These are phyloP conservation scores for Triangularia setosa DNA, from an alignment of 2,329 filamentous ascomycete species.

Conservation along the genomic window DNA sequence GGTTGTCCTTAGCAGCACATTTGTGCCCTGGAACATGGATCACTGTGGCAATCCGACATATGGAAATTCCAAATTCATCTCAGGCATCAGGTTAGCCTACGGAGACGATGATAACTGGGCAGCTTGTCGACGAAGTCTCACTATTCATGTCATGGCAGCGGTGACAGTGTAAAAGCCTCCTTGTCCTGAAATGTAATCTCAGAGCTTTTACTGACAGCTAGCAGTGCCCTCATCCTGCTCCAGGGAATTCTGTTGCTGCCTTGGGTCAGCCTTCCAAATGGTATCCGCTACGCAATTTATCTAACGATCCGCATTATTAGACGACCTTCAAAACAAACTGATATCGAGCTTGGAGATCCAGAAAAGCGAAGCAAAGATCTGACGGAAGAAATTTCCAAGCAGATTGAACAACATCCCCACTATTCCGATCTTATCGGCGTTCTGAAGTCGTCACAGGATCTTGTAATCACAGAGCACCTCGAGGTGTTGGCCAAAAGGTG, in stretches of 20 bases:
- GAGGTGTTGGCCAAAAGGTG: background rate
- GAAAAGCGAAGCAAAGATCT: background rate
- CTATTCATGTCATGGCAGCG: constrained; percentile 3
- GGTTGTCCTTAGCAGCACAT: background rate
- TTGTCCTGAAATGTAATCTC: background rate
- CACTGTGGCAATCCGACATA: background rate
- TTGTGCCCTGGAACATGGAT: background rate
- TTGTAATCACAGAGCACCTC: background rate
- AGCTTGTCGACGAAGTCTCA: background rate
- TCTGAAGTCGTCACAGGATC: background rate
- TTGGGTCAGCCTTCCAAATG: background rate
- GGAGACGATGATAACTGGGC: background rate
- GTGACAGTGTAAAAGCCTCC: background rate
- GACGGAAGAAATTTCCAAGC: background rate
- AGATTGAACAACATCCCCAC: background rate
- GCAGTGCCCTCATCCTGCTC: background rate
- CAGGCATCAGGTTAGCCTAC: background rate
- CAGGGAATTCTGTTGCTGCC: background rate
- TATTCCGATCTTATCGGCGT: background rate
- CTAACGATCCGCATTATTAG: background rate
- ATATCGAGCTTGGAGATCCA: background rate
- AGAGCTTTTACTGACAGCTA: background rate
- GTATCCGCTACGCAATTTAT: background rate
- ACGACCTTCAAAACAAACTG: background rate
- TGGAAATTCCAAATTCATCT: background rate